Base-by-base conservation (phyloP, 2,329 filamentous ascomycete species). In the Beauveria pseudobassiana region DNA sequence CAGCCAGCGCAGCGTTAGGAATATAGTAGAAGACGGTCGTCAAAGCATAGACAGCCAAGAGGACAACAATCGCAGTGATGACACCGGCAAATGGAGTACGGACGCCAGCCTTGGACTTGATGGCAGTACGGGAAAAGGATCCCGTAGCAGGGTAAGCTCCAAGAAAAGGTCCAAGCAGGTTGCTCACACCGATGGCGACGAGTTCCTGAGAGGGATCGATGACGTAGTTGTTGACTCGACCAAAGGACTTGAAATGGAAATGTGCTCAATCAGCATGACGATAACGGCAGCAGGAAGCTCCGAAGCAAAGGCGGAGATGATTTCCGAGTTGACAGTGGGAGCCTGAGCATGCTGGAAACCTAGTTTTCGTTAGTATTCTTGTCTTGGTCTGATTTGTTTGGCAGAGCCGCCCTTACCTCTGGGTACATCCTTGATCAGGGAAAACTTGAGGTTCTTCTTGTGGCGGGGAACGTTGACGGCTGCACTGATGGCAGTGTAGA, bases 191-290 rank as follows among this genome's bases (percentile, higher is more conserved):
- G 66, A 98, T 96, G 24, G 91, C 93, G 52, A 99, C 90, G 76
- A 99, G 84, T 73, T 99, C 93, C 73, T 99, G 93, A 0, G 93
- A 97, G 0, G 95, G 93, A 68, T 97, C 87, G 72, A 99, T 97
- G 18, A 86, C 88, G 75, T 99, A 99, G 77, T 96, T 96, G 79
- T 97, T 98, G 68, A 97, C 85, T 63, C 93, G 85, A 10, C 95
- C 95, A 67, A 99, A 98, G 0, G 93, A 97, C 74, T 98, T 99
- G 20, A 91, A 65, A 98, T 97, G 53, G 93, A 92, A 68, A 98
- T 96, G 72, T 98, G 93, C 75, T 98, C 95, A 64, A 98, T 96
- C 42, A 98, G 81, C 62, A 98, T 81, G n/a, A 99, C 93, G 66
- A 98, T 96, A 58, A 97, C 87, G 0, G 89, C 88, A 8, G 90